Conservation (phyloP, 1,139 yeast genomes). For the Protomyces arabidopsidicola region DNA sequence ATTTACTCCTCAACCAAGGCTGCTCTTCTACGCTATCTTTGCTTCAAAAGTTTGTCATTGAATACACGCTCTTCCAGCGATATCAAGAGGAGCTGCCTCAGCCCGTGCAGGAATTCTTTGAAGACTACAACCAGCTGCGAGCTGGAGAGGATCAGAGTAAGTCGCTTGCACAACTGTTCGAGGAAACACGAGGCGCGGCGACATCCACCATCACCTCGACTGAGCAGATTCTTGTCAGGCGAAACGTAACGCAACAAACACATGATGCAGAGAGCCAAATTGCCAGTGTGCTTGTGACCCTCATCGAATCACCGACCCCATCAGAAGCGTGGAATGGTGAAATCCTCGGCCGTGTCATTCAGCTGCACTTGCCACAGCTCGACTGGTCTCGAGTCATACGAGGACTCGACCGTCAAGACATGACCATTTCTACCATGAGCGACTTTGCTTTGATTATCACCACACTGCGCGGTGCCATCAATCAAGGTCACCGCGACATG, state of each 20-base stretch:
- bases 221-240: conserved; percentile 3
- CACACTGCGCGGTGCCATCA: conserved; percentile 14
- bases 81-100: conserved; percentile 6
- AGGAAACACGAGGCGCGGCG: conserved; percentile 23
- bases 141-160: conserved; percentile 9
- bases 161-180: conserved; percentile 19
- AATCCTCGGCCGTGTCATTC: not conserved
- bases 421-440: not conserved
- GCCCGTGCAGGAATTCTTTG: conserved; percentile 7
- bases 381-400: conserved; percentile 9
- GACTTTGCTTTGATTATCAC: conserved; percentile 15
- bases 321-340: conserved; percentile 17
- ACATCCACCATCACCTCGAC: conserved; percentile 8
- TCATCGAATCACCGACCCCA: not conserved
- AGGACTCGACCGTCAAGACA: conserved; percentile 3
- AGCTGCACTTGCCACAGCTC: conserved; percentile 3
- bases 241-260: not conserved
- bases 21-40: not conserved
- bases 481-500: conserved; percentile 2
- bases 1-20: conserved; percentile 1
- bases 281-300: conserved; percentile 5
- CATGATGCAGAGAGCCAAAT: conserved; percentile 4
- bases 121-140: conserved; percentile 7
- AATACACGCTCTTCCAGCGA: conserved; percentile 15
- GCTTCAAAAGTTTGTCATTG: conserved; percentile 18